A percentile compares a stretch with the other conserved stretches of the same genome.
phyloP scores from a whole-genome alignment of 2,329 filamentous ascomycete species.

The Orbilia brochopaga region DNA sequence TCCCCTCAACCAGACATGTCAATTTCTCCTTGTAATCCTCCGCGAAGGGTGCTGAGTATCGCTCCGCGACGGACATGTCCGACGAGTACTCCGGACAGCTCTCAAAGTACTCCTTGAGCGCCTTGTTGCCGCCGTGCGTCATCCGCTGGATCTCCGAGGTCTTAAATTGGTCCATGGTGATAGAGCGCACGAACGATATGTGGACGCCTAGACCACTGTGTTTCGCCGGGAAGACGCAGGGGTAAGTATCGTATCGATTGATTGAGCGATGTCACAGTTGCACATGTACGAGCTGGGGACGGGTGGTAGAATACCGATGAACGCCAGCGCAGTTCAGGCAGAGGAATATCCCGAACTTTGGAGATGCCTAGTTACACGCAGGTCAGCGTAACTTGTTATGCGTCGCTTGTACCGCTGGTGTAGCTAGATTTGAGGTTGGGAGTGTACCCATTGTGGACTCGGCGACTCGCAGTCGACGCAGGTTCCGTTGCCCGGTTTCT shows the following conservation, averaged over 20 bases:
- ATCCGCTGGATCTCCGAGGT: conserved; percentile 89
- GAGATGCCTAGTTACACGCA: conserved; percentile 66
- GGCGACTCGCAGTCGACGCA: conserved; percentile 97
- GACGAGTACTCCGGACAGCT: conserved; percentile 55
- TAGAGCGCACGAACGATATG: conserved; percentile 96
- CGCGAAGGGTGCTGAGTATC: conserved; percentile 52
- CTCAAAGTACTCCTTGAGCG: conserved; percentile 88
- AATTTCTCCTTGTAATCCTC: conserved; percentile 55
- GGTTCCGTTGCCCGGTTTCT: conserved; percentile 82
- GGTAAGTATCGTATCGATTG: not conserved
- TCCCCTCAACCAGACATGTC: conserved; percentile 70
- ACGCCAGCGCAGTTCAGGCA: conserved; percentile 94
- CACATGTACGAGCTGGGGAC: not conserved
- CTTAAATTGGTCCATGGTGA: conserved; percentile 99
- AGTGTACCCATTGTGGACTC: conserved; percentile 81
- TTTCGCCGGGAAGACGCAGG: not conserved
- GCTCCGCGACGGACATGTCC: conserved; percentile 53
- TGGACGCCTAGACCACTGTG: conserved; percentile 84
- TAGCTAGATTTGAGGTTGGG: conserved; percentile 8
- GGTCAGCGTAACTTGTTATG: not conserved
- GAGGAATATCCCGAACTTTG: conserved; percentile 98
- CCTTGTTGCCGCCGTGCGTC: conserved; percentile 86
- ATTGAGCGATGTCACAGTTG: not conserved
- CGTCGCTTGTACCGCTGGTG: not conserved
- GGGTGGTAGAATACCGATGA: conserved; percentile 64